Evolutionary conservation across 805 yeast genomes (phyloP).

Genomic region (Wickerhamiella sergipiensis): DNA sequence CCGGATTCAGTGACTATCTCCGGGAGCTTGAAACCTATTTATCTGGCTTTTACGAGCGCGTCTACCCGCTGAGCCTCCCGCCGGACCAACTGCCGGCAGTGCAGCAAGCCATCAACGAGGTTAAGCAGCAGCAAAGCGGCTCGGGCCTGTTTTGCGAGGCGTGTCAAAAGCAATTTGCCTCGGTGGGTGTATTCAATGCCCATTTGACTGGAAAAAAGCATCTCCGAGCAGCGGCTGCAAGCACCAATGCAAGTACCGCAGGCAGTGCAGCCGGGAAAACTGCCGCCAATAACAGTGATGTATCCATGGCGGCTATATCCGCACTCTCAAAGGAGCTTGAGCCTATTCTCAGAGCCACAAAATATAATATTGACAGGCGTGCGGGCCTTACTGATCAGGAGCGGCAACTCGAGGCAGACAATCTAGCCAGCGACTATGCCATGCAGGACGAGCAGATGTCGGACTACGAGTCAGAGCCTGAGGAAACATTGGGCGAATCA

Average conservation of each 20-base stretch:
- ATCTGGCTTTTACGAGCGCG: constrained; percentile 31
- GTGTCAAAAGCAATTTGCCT: constrained; percentile 53
- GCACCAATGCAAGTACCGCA: too few species aligned
- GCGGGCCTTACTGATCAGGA: constrained; percentile 61
- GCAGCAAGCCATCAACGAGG: background rate
- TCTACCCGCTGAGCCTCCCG: constrained; percentile 32
- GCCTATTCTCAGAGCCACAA: constrained; percentile 36
- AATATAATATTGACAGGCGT: constrained; percentile 48
- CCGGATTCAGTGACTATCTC: constrained; percentile 34
- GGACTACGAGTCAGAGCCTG: constrained; percentile 29
- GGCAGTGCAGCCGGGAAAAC: background rate
- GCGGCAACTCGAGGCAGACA: constrained; percentile 39
- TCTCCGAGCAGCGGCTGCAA: constrained; percentile 24
- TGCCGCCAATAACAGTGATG: constrained; percentile 22
- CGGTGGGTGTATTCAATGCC: constrained; percentile 46
- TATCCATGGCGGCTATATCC: constrained; percentile 22
- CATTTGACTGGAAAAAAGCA: constrained; percentile 73
- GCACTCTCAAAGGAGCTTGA: constrained; percentile 28
- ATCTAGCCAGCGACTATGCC: constrained; percentile 24
- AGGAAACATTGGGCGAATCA: constrained; percentile 23
- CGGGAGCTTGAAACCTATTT: constrained; percentile 37
- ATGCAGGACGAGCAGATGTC: constrained; percentile 13
- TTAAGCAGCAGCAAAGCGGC: background rate
- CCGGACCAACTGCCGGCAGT: background rate
- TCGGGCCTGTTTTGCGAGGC: constrained; percentile 37